Percentiles rank a stretch among this genome's conserved stretches.
Evolutionary conservation across 2,329 filamentous ascomycete species (phyloP).

Genomic region (Beauveria sp.): DNA sequence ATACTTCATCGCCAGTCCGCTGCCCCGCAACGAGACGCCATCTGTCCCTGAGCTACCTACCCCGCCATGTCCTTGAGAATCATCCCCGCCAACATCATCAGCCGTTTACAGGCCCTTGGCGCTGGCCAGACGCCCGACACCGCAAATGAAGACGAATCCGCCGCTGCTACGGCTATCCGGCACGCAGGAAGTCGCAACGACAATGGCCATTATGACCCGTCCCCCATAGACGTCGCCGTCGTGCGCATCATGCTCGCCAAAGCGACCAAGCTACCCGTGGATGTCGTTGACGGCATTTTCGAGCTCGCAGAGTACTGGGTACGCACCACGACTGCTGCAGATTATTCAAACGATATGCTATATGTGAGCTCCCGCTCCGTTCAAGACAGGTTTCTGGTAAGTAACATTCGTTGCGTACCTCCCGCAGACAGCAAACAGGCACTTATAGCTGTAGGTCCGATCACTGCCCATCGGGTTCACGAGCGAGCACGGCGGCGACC

Average conservation of each 20-base stretch:
- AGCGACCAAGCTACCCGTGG: conserved; percentile 39
- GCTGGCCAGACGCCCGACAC: neutral
- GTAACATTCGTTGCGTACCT: conserved; percentile 8
- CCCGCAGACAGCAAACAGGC: neutral
- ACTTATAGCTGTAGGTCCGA: conserved; percentile 23
- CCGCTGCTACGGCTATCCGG: neutral
- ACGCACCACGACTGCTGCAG: conserved; percentile 31
- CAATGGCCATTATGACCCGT: conserved; percentile 25
- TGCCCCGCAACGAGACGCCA: neutral
- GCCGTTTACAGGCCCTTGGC: neutral
- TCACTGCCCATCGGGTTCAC: conserved; percentile 31
- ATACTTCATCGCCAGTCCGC: too few species aligned
- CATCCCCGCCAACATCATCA: conserved; percentile 6
- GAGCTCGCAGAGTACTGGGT: conserved; percentile 59
- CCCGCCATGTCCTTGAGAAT: conserved; percentile 9
- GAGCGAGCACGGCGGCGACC: conserved; percentile 15
- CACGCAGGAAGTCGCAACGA: conserved; percentile 1
- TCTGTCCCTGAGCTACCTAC: neutral
- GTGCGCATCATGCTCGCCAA: conserved; percentile 41
- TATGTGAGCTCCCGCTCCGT: neutral
- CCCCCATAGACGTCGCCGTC: conserved; percentile 39
- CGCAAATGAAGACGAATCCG: neutral
- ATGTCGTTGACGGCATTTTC: conserved; percentile 48
- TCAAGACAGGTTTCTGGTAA: conserved; percentile 26
- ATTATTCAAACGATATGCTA: conserved; percentile 19